Evolutionary conservation across 306 rosid species (phyloP), one percentile per base, ranked within the genome.

Genomic region (Trichosanthes truncata): DNA sequence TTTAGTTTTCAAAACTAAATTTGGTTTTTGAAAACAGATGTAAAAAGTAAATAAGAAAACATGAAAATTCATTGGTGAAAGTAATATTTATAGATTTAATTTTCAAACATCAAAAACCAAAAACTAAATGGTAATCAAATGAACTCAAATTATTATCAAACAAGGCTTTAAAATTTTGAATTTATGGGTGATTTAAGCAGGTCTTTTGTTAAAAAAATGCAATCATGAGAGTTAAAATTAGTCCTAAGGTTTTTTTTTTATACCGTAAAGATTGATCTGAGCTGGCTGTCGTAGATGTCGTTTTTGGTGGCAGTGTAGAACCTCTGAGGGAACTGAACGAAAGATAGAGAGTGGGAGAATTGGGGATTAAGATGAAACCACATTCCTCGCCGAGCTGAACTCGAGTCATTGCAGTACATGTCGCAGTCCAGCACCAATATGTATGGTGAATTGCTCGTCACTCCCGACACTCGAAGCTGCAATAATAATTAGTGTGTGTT

Each of bases 371-470:
- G 98, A 62, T 88, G 92, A 77, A 93, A 88, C 29, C 93, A 87
- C 91, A 90, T 81, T 5, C 93, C 97, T 60, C 84, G 85, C 12
- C 88, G 79, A 2, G 89, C 93, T 49, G 92, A 90, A 65, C 84
- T 87, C 52, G 97, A 88, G 69, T 88, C 92, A 26, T 89, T 89
- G 77, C 92, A 91, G 43, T 84, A 79, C 98, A 91, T 93, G 89
- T 93, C 97, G 81, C 97, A 91, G 45, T 93, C 98, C 13, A 91
- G 79, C 23, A 84, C 90, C 12, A 93, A 78, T 74, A 91, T 85
- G 89, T 85, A 90, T 0, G 96, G 92, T 29, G 96, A 87, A 79
- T 93, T 91, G 55, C 96, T 93, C 48, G 88, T 84, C 85, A 85
- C 84, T 1, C 91, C 80, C 0, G 97, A 93, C 14, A 88, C 90